phyloP scores from a whole-genome alignment of 2,329 filamentous ascomycete genomes.

The Trichoderma koningii region DNA sequence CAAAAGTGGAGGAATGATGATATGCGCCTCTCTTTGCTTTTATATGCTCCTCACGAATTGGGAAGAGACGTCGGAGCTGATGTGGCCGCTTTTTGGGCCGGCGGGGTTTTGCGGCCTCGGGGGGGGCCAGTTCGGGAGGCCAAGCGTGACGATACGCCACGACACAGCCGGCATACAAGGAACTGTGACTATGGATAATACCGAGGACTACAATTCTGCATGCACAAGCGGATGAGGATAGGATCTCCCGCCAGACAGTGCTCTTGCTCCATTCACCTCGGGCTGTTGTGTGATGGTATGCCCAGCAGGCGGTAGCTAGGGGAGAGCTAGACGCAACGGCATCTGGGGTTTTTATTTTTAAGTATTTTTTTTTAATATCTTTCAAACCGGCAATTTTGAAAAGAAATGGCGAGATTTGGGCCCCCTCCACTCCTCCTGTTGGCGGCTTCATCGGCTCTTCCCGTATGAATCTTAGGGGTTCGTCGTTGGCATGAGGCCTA shows the following conservation, averaged over 20 bases:
- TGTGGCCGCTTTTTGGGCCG: slow-evolving; percentile 16
- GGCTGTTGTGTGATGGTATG: not conserved
- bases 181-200: no score
- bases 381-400: not conserved
- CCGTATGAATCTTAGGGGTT: not conserved
- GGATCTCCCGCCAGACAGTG: not conserved
- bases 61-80: not conserved
- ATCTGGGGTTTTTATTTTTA: slow-evolving; percentile 9
- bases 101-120: slow-evolving; percentile 2
- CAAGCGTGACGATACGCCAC: slow-evolving; percentile 24
- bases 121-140: slow-evolving; percentile 10
- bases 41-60: slow-evolving; percentile 1
- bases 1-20: not conserved
- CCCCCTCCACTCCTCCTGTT: not conserved
- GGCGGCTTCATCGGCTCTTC: slow-evolving; percentile 26
- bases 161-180: slow-evolving; percentile 6
- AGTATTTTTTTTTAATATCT: no score
- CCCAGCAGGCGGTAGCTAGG: slow-evolving; percentile 4
- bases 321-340: not conserved
- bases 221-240: not conserved
- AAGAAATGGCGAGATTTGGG: not conserved
- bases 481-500: slow-evolving; percentile 22
- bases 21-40: not conserved
- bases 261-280: not conserved
- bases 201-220: no score